These are phyloP conservation scores for Colletotrichum eleusines DNA, from an alignment of 2,329 filamentous ascomycete species.

Conservation along the genomic window DNA sequence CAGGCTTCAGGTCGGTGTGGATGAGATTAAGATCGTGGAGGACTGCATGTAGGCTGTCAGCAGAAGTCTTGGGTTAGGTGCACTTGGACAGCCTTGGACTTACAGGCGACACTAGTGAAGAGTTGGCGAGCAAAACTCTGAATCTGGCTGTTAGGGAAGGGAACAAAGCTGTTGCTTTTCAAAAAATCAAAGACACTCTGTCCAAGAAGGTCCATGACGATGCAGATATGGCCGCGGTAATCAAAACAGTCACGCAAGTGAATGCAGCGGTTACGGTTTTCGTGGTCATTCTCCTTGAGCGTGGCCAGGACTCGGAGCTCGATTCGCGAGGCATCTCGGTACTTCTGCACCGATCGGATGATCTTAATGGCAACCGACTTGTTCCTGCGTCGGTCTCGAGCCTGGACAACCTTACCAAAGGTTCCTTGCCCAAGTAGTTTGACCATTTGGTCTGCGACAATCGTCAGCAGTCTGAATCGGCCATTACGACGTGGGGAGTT, in stretches of 20 bases:
- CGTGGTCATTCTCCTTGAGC: conserved; percentile 88
- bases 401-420: conserved; percentile 98
- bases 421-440: conserved; percentile 95
- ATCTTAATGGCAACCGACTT: conserved; percentile 95
- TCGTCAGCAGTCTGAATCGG: conserved; percentile 44
- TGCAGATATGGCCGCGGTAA: conserved; percentile 96
- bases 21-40: conserved; percentile 97
- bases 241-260: conserved; percentile 97
- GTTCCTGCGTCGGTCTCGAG: conserved; percentile 81
- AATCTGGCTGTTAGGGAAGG: conserved; percentile 98
- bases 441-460: conserved; percentile 79
- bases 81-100: conserved; percentile 56
- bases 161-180: conserved; percentile 94
- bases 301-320: conserved; percentile 94
- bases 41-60: conserved; percentile 71
- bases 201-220: conserved; percentile 81
- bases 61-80: background rate
- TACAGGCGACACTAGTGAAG: conserved; percentile 98
- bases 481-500: background rate
- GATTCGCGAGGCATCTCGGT: conserved; percentile 94
- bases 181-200: conserved; percentile 99
- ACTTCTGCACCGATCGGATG: conserved; percentile 98
- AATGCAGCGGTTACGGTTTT: conserved; percentile 96
- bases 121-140: conserved; percentile 96
- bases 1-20: conserved; percentile 83